phyloP scores from a whole-genome alignment of 1,284 basidiomycete genomes.

The Pascua sp. region DNA sequence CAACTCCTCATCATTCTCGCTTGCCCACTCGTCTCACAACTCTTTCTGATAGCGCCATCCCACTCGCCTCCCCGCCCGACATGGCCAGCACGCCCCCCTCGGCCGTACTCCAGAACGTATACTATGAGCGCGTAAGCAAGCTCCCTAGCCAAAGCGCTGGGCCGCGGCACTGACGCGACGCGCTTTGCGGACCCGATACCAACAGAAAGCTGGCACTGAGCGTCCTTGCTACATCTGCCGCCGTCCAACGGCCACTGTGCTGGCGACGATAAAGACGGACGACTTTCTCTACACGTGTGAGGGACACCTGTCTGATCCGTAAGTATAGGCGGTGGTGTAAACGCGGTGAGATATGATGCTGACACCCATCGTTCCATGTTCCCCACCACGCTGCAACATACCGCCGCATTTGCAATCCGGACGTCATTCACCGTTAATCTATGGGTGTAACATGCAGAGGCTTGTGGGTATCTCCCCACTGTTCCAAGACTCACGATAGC shows the following conservation, averaged over 20 bases:
- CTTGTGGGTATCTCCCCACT: constrained; percentile 15
- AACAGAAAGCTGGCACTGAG: constrained; percentile 42
- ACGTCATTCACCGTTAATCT: neutral
- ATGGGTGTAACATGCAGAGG: constrained; percentile 12
- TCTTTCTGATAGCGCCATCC: too few relatives aligned
- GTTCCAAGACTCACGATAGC: constrained; percentile 23
- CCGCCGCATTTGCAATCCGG: too few relatives aligned
- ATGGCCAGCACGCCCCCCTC: constrained; percentile 2
- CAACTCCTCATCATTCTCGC: too few relatives aligned
- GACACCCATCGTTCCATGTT: too few relatives aligned
- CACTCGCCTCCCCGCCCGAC: neutral
- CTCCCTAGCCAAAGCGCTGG: neutral
- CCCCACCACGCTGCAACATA: too few relatives aligned
- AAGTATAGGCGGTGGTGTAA: constrained; percentile 19
- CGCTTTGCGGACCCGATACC: too few relatives aligned
- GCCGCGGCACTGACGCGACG: neutral
- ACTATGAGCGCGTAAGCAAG: constrained; percentile 43
- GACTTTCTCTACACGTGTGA: constrained; percentile 49
- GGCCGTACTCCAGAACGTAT: constrained; percentile 37
- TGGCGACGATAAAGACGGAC: constrained; percentile 45
- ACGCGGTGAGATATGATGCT: neutral
- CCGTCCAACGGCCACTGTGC: constrained; percentile 41
- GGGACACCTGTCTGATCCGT: constrained; percentile 45
- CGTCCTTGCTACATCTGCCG: constrained; percentile 47
- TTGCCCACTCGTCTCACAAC: too few relatives aligned